phyloP scores from a whole-genome alignment of 306 rosid genomes.

The Prunus fruticosa region DNA sequence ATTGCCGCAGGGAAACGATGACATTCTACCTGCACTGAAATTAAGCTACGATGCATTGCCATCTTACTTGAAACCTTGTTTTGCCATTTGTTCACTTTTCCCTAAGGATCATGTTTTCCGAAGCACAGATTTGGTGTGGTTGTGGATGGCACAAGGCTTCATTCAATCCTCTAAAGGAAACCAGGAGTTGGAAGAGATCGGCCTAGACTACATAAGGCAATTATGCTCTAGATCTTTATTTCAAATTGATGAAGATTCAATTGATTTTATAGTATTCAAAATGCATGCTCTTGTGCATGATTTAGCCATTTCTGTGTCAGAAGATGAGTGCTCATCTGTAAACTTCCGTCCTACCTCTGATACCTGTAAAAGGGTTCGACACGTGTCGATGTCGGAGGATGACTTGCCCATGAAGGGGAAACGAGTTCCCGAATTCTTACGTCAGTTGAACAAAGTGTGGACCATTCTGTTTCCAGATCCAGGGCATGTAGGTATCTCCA shows the following conservation, averaged over 20 bases:
- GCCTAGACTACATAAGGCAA: conserved; percentile 11
- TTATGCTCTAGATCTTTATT: conserved; percentile 29
- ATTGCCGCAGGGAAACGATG: conserved; percentile 3
- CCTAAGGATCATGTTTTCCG: background rate
- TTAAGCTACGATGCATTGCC: conserved; percentile 41
- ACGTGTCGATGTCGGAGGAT: conserved; percentile 5
- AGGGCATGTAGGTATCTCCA: background rate
- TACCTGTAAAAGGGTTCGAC: background rate
- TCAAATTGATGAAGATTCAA: background rate
- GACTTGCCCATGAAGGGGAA: background rate
- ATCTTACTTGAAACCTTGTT: conserved; percentile 24
- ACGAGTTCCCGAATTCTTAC: background rate
- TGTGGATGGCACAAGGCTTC: conserved; percentile 38
- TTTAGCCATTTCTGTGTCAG: conserved; percentile 16
- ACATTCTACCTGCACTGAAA: conserved; percentile 26
- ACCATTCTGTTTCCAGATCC: conserved; percentile 1
- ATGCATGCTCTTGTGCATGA: conserved; percentile 37
- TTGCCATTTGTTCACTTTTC: conserved; percentile 22
- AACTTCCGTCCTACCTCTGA: background rate
- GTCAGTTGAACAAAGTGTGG: background rate
- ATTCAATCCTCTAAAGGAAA: conserved; percentile 16
- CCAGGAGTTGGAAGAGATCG: conserved; percentile 10
- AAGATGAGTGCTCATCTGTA: conserved; percentile 1
- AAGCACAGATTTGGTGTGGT: rapidly evolving
- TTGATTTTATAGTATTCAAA: background rate